Evolutionary conservation across 768 basidiomycete genomes (phyloP), one percentile per base, ranked within the genome.

Genomic region (Leucogyrophana mollusca): DNA sequence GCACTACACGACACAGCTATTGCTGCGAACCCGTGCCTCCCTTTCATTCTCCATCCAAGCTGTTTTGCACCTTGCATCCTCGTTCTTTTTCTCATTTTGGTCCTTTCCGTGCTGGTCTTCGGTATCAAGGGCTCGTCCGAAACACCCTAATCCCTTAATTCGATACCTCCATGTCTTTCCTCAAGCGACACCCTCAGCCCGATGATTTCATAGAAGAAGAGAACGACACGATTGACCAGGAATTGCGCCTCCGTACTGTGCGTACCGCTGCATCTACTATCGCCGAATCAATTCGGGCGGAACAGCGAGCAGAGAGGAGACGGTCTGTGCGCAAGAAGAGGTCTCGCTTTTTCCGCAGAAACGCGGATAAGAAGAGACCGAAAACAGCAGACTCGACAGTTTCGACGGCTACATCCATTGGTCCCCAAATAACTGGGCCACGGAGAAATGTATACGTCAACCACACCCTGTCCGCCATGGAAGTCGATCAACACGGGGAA

Each of bases 211-310:
- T 70, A 37, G 73, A 76, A 56, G 70, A 70, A 36, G 79, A 83
- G 65, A 77, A 82, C 52, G 82, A 85, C 57, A 68, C 66, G 45
- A 84, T 90, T 55, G 94, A 97, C 73, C 87, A 87, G 16, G 83
- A 92, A 59, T 77, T 94, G 10, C 85, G 93, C 32, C 75, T 97
- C 40, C 83, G 90, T 43, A 94, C 92, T 1, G 90, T 93, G n/a
- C 85, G 87, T 57, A 96, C 94, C 1, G 94, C 94, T 14, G 87
- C 89, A 2, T 91, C 89, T 14, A 90, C 90, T 32, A 84, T 96
- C 54, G 87, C 90, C 51, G 90, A 94, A 65, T 88, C 88, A 7
- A 84, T 90, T 41, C 82, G 80, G 47, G 79, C 85, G 25, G 94
- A 97, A 62, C 74, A 79, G 53, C 77, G 84, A 36, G 80, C 79